These are phyloP conservation scores for Cavenderia fasciculata DNA, from an alignment of 78 protist species.

Conservation along the genomic window DNA sequence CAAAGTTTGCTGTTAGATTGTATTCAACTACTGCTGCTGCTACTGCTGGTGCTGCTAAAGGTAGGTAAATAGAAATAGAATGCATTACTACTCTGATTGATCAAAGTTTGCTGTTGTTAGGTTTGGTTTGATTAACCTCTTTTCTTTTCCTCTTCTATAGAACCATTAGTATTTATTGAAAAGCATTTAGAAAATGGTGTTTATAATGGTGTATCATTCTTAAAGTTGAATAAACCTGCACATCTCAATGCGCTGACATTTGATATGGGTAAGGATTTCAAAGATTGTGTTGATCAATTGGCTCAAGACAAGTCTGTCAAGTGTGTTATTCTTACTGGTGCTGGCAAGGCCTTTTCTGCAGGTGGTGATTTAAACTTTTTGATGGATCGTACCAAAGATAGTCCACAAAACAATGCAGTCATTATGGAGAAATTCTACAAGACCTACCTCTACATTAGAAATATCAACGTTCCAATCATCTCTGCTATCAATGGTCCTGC, in stretches of 20 bases:
- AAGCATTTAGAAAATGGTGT: constrained; percentile 50
- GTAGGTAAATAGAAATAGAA: too few relatives aligned
- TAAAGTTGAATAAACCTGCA: constrained; percentile 63
- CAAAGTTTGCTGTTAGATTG: too few relatives aligned
- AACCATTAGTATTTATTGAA: constrained; percentile 43
- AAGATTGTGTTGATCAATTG: constrained; percentile 1
- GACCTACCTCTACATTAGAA: constrained; percentile 61
- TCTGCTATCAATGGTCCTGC: constrained; percentile 84
- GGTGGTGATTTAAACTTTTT: constrained; percentile 85
- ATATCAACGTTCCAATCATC: constrained; percentile 60
- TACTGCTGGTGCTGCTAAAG: too few relatives aligned
- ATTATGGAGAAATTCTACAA: constrained; percentile 75
- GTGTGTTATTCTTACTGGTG: constrained; percentile 80
- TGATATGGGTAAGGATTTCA: constrained; percentile 61
- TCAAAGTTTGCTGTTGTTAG: too few relatives aligned
- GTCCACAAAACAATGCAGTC: constrained; percentile 45
- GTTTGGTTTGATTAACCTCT: too few relatives aligned
- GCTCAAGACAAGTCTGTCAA: constrained; percentile 8
- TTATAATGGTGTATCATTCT: constrained; percentile 17
- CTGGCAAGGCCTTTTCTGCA: constrained; percentile 73
- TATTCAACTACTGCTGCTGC: too few relatives aligned
- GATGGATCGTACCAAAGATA: constrained; percentile 52
- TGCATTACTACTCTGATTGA: too few relatives aligned
- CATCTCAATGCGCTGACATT: constrained; percentile 62
- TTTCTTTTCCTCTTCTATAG: too few relatives aligned